Conservation (phyloP, 768 basidiomycete genomes). For the Polyporus arcularius region DNA sequence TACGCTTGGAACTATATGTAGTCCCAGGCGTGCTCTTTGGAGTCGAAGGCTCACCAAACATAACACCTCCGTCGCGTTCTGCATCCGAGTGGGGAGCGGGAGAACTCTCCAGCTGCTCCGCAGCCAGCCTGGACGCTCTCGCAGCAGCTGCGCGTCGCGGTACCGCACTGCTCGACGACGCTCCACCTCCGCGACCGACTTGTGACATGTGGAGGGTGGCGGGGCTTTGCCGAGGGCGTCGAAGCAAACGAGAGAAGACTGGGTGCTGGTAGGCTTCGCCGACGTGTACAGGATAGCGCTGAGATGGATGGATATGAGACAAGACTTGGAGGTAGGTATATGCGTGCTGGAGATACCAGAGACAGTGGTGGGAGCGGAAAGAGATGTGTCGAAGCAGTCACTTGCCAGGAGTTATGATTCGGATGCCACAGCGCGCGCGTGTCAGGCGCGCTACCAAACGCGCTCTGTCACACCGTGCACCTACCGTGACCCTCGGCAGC, state of each 20-base stretch:
- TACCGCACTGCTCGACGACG: background rate
- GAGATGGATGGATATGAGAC: background rate
- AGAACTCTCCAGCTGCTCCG: conserved; percentile 28
- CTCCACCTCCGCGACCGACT: background rate
- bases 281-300: background rate
- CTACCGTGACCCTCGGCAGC: background rate
- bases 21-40: conserved; percentile 15
- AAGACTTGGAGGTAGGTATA: background rate
- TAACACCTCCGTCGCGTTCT: conserved; percentile 10
- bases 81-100: conserved; percentile 15
- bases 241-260: background rate
- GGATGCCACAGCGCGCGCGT: conserved; percentile 4
- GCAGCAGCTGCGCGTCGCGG: conserved; percentile 26
- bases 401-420: background rate
- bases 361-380: background rate
- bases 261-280: background rate
- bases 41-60: conserved; percentile 25
- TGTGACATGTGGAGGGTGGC: background rate
- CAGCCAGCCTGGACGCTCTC: conserved; percentile 22
- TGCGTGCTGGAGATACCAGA: background rate
- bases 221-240: background rate
- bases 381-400: background rate
- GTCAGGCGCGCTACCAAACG: conserved; percentile 15
- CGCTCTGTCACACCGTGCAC: conserved; percentile 18
- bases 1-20: conserved; percentile 21